These are phyloP conservation scores for Phytophthora vignae DNA, from an alignment of 352 stramenopile species.

Conservation along the genomic window DNA sequence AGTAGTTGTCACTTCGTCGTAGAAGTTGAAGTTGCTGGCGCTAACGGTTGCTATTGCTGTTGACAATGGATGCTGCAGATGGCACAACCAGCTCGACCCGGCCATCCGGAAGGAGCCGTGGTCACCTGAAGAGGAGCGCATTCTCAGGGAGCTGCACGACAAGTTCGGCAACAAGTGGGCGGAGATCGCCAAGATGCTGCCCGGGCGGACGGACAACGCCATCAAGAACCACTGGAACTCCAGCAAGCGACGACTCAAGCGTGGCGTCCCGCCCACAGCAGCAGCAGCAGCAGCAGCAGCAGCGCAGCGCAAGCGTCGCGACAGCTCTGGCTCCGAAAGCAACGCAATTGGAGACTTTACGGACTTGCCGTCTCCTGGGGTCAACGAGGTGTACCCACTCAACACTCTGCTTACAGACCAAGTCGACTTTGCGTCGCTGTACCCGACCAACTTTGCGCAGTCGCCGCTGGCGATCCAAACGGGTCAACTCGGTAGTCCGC, in stretches of 20 bases:
- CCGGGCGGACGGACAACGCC: constrained; percentile 89
- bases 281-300: neutral
- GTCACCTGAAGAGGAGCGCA: constrained; percentile 89
- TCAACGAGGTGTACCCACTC: constrained; percentile 20
- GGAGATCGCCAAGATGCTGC: constrained; percentile 91
- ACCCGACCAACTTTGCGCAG: constrained; percentile 31
- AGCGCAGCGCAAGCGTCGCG: constrained; percentile 31
- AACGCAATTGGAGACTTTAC: constrained; percentile 11
- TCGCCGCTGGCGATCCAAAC: constrained; percentile 43
- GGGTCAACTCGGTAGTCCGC: constrained; percentile 27
- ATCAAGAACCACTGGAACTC: constrained; percentile 95
- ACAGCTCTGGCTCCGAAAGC: constrained; percentile 3
- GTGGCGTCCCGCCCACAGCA: constrained; percentile 42
- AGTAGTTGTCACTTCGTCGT: neutral
- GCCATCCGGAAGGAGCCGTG: constrained; percentile 94
- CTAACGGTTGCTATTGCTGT: constrained; percentile 2
- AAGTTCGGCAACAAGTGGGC: constrained; percentile 92
- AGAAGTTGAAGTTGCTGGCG: constrained; percentile 11
- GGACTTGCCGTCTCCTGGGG: constrained; percentile 1
- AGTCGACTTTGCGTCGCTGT: constrained; percentile 31
- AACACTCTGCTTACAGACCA: constrained; percentile 32
- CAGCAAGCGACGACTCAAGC: constrained; percentile 80
- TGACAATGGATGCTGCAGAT: constrained; percentile 53
- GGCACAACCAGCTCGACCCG: constrained; percentile 96
- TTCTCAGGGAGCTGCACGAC: constrained; percentile 78